These are phyloP conservation scores for Mycena rosella DNA, from an alignment of 768 basidiomycete species.

Conservation along the genomic window DNA sequence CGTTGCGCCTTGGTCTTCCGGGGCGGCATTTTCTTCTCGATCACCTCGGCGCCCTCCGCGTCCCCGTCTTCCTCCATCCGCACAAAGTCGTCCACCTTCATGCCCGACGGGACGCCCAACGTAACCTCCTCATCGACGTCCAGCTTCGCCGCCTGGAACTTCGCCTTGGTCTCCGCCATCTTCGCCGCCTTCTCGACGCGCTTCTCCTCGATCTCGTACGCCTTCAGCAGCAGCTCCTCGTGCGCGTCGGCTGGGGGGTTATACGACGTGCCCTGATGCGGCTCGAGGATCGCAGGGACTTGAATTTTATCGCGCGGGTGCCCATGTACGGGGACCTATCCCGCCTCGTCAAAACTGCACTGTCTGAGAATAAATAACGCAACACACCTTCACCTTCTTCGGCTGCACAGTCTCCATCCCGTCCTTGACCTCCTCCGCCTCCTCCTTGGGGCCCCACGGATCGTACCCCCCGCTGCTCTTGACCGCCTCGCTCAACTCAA, in stretches of 20 bases:
- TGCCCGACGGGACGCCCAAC: constrained; percentile 67
- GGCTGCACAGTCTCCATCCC: constrained; percentile 58
- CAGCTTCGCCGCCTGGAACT: constrained; percentile 63
- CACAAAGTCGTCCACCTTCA: constrained; percentile 66
- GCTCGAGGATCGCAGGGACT: constrained; percentile 74
- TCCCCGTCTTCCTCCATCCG: constrained; percentile 50
- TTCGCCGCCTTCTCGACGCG: constrained; percentile 66
- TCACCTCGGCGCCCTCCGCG: constrained; percentile 50
- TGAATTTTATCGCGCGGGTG: constrained; percentile 67
- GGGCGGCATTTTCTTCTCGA: constrained; percentile 55
- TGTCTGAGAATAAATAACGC: background rate
- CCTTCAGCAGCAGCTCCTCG: constrained; percentile 75
- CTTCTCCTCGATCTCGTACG: constrained; percentile 74
- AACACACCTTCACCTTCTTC: constrained; percentile 66
- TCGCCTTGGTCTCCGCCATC: constrained; percentile 64
- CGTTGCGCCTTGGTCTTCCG: constrained; percentile 67
- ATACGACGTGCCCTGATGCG: constrained; percentile 90
- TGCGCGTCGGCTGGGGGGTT: constrained; percentile 86
- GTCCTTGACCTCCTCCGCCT: constrained; percentile 49
- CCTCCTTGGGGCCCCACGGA: constrained; percentile 63
- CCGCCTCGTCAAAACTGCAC: background rate
- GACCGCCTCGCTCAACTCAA: constrained; percentile 78
- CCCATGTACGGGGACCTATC: constrained; percentile 61
- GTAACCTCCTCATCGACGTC: constrained; percentile 49
- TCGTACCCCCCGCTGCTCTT: constrained; percentile 77